These are phyloP conservation scores for Cladophialophora exuberans DNA, from an alignment of 2,329 filamentous ascomycete species.

Conservation along the genomic window DNA sequence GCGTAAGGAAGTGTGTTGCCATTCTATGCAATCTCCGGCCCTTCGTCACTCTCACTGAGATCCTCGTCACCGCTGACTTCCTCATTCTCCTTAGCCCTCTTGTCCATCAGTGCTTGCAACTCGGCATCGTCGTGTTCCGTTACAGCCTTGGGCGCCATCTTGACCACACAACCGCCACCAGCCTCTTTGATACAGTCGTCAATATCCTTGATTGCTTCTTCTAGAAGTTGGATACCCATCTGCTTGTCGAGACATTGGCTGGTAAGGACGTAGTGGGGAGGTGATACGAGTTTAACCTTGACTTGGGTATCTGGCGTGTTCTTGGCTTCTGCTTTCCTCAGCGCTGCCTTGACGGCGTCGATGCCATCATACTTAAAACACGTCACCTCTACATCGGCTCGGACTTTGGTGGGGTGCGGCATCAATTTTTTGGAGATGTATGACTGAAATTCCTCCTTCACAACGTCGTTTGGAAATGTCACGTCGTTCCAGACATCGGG, in stretches of 20 bases:
- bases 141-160: conserved; percentile 99
- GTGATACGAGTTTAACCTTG: conserved; percentile 98
- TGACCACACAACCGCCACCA: conserved; percentile 81
- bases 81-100: conserved; percentile 95
- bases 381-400: conserved; percentile 94
- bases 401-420: conserved; percentile 97
- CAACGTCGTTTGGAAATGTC: conserved; percentile 80
- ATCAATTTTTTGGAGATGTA: conserved; percentile 98
- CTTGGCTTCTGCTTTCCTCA: conserved; percentile 86
- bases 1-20: too few species aligned
- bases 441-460: conserved; percentile 85
- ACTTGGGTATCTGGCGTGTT: conserved; percentile 93
- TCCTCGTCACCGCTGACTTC: conserved; percentile 98
- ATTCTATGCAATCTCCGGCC: conserved; percentile 44
- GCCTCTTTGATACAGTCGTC: conserved; percentile 75
- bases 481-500: conserved; percentile 95
- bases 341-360: conserved; percentile 92
- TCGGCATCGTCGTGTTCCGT: conserved; percentile 98
- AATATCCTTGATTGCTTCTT: conserved; percentile 88
- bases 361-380: conserved; percentile 97
- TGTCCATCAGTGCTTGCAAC: conserved; percentile 97
- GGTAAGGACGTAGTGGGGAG: conserved; percentile 93
- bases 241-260: conserved; percentile 94
- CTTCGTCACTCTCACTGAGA: conserved; percentile 92
- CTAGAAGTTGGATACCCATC: conserved; percentile 78